These are phyloP conservation scores for Mycena capillaripes DNA, from an alignment of 768 basidiomycete genomes.

Conservation along the genomic window DNA sequence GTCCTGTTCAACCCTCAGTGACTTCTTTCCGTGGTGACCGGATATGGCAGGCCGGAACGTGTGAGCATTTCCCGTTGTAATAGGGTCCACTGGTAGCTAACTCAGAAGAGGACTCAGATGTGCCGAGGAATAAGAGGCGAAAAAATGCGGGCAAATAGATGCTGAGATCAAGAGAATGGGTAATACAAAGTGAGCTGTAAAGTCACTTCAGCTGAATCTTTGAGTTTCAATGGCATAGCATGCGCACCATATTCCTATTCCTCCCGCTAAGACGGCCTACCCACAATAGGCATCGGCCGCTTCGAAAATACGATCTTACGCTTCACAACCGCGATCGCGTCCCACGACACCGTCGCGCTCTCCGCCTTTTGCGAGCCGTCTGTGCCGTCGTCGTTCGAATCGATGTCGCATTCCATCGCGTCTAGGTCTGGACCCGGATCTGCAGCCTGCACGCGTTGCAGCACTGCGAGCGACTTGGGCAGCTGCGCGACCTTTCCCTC, in stretches of 20 bases:
- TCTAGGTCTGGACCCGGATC: conserved; percentile 37
- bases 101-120: too few relatives aligned
- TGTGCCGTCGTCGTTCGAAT: background rate
- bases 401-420: conserved; percentile 20
- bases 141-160: too few relatives aligned
- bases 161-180: too few relatives aligned
- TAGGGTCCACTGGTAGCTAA: too few relatives aligned
- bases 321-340: conserved; percentile 79
- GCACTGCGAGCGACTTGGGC: conserved; percentile 86
- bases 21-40: too few relatives aligned
- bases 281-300: background rate
- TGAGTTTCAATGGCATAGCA: too few relatives aligned
- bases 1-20: too few relatives aligned
- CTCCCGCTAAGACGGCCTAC: background rate
- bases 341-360: conserved; percentile 60
- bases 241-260: background rate
- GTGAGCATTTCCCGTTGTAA: too few relatives aligned
- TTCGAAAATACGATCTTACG: conserved; percentile 59
- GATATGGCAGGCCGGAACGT: too few relatives aligned
- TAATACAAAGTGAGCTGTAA: too few relatives aligned
- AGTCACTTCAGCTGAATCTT: too few relatives aligned
- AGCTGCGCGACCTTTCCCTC: conserved; percentile 87
- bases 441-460: conserved; percentile 72
- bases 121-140: too few relatives aligned
- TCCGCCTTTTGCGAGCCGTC: conserved; percentile 5